These are phyloP conservation scores for Hyphodiscus hymeniophilus DNA, from an alignment of 495 filamentous ascomycete genomes.

Conservation along the genomic window DNA sequence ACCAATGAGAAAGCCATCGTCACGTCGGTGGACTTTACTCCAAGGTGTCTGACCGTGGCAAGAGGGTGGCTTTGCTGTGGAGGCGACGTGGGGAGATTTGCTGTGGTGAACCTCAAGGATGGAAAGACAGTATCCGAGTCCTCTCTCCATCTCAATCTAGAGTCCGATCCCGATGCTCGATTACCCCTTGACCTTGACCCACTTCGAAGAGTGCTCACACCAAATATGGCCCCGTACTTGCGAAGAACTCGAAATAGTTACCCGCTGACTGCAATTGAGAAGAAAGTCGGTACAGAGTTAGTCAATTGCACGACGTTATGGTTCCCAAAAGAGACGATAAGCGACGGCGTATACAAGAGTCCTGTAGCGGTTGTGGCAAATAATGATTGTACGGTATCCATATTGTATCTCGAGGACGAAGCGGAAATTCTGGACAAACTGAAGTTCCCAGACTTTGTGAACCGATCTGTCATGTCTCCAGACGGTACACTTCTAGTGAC, in stretches of 20 bases:
- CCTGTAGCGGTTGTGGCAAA: slow-evolving; percentile 52
- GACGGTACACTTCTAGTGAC: slow-evolving; percentile 74
- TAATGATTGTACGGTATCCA: slow-evolving; percentile 79
- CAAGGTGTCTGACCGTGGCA: slow-evolving; percentile 74
- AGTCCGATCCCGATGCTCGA: slow-evolving; percentile 51
- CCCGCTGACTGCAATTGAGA: slow-evolving; percentile 4
- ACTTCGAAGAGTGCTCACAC: slow-evolving; percentile 15
- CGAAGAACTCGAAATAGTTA: slow-evolving; percentile 12
- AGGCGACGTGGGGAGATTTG: slow-evolving; percentile 78
- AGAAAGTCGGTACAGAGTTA: slow-evolving; percentile 32
- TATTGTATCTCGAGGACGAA: slow-evolving; percentile 54
- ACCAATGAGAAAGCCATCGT: slow-evolving; percentile 68
- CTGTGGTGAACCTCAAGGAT: slow-evolving; percentile 45
- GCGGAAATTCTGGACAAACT: slow-evolving; percentile 51
- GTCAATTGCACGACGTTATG: slow-evolving; percentile 51
- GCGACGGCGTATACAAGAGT: slow-evolving; percentile 28
- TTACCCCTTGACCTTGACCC: slow-evolving; percentile 48
- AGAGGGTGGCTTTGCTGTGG: slow-evolving; percentile 87
- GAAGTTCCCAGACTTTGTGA: slow-evolving; percentile 71
- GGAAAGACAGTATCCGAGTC: background rate
- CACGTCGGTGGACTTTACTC: slow-evolving; percentile 69
- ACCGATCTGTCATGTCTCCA: slow-evolving; percentile 86
- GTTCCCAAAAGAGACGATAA: slow-evolving; percentile 29
- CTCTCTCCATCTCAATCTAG: slow-evolving; percentile 15
- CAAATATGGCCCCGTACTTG: background rate